Percentiles rank a stretch among this genome's conserved stretches.
phyloP scores from a whole-genome alignment of 441 rosid genomes.

The Erodium moschatum region DNA sequence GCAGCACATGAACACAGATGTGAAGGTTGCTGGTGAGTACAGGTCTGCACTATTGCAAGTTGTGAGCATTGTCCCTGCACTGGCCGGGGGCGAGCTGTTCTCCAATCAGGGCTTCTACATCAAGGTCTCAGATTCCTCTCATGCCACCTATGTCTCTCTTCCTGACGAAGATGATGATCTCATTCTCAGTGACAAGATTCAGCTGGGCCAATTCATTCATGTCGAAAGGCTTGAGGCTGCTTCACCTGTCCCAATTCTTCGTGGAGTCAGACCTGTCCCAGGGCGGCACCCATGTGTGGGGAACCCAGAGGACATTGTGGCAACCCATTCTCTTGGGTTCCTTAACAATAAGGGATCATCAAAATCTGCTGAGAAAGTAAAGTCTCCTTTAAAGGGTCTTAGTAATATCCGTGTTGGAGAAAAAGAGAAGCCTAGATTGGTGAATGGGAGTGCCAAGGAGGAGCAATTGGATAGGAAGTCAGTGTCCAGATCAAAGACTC shows the following conservation, averaged over 20 bases:
- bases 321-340: conserved; percentile 63
- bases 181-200: conserved; percentile 86
- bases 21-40: conserved; percentile 88
- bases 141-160: conserved; percentile 85
- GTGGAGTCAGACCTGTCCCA: conserved; percentile 86
- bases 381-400: not conserved
- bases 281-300: conserved; percentile 96
- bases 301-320: conserved; percentile 86
- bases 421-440: conserved; percentile 22
- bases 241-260: conserved; percentile 81
- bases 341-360: conserved; percentile 35
- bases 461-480: conserved; percentile 26
- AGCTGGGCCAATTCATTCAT: conserved; percentile 91
- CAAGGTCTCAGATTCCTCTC: conserved; percentile 96
- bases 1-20: conserved; percentile 87
- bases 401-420: not conserved
- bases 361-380: conserved; percentile 40
- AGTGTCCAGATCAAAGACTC: conserved; percentile 49
- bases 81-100: conserved; percentile 90
- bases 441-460: conserved; percentile 42
- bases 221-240: conserved; percentile 83
- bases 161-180: conserved; percentile 92
- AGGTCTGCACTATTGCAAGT: conserved; percentile 83
- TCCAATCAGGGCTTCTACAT: conserved; percentile 84
- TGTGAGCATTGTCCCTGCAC: conserved; percentile 85